Percentiles rank a stretch among this genome's conserved stretches.
Evolutionary conservation across 305 asterid genomes (phyloP).

Genomic region (Caryopteris hybrid): DNA sequence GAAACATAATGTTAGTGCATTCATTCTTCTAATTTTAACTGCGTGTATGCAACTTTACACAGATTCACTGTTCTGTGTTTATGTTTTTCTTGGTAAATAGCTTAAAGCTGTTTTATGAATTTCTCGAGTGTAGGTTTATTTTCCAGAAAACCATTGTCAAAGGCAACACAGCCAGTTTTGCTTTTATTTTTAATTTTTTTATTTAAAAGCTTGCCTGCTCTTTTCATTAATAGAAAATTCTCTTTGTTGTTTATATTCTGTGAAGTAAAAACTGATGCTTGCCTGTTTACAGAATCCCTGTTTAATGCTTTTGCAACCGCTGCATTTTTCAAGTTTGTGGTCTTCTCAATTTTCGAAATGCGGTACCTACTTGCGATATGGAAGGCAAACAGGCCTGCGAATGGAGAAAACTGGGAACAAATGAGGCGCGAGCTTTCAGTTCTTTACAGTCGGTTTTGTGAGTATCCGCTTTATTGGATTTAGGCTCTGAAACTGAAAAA

Average conservation of each 20-base stretch:
- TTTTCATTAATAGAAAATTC: constrained; percentile 1
- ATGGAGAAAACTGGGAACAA: constrained; percentile 92
- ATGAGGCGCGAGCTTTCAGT: constrained; percentile 97
- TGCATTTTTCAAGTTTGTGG: constrained; percentile 98
- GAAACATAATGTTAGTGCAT: background rate
- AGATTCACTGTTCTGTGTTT: background rate
- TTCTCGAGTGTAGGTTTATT: background rate
- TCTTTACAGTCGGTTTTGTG: constrained; percentile 96
- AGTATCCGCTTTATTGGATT: constrained; percentile 22
- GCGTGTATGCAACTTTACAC: background rate
- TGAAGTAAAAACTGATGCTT: constrained; percentile 18
- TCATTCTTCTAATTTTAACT: background rate
- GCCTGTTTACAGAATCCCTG: constrained; percentile 66
- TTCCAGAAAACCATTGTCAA: background rate
- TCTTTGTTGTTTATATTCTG: background rate
- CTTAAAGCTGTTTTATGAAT: background rate
- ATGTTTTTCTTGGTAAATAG: background rate
- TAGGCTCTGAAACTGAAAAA: background rate
- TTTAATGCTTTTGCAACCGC: constrained; percentile 99
- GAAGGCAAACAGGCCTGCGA: constrained; percentile 77
- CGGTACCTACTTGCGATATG: constrained; percentile 96
- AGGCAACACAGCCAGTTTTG: background rate
- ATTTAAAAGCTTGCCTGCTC: background rate
- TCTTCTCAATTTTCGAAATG: constrained; percentile 98
- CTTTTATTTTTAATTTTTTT: too few species aligned